phyloP scores from a whole-genome alignment of 1,284 basidiomycete species.

The Mycosarcoma mackinlayi region DNA sequence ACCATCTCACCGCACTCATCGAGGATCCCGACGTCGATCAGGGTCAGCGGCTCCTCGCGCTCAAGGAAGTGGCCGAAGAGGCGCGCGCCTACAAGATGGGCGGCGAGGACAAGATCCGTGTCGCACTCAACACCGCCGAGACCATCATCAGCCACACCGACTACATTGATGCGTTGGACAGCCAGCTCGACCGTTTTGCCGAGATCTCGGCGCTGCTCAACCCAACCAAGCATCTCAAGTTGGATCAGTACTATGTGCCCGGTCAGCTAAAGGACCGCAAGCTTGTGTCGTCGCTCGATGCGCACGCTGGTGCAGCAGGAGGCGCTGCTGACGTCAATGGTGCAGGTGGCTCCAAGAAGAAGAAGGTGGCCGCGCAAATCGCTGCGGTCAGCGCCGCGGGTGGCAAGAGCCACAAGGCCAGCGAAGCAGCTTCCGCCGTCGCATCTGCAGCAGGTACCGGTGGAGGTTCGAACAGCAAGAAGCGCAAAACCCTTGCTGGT shows the following conservation, averaged over 20 bases:
- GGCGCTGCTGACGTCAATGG: slow-evolving; percentile 21
- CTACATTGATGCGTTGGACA: slow-evolving; percentile 63
- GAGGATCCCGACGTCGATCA: slow-evolving; percentile 77
- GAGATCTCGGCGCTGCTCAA: slow-evolving; percentile 51
- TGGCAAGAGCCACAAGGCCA: slow-evolving; percentile 37
- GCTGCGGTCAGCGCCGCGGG: slow-evolving; percentile 22
- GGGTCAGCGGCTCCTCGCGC: slow-evolving; percentile 83
- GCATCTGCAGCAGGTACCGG: slow-evolving; percentile 17
- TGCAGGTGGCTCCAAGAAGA: slow-evolving; percentile 35
- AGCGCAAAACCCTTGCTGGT: slow-evolving; percentile 40
- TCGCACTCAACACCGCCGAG: slow-evolving; percentile 93
- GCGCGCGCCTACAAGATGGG: slow-evolving; percentile 90
- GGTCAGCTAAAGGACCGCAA: slow-evolving; percentile 53
- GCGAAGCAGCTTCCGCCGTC: slow-evolving; percentile 22
- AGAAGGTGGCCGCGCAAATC: slow-evolving; percentile 32
- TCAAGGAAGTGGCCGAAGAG: slow-evolving; percentile 93
- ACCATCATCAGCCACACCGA: slow-evolving; percentile 70
- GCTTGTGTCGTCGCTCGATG: slow-evolving; percentile 30
- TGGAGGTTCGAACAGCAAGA: slow-evolving; percentile 38
- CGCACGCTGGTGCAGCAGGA: slow-evolving; percentile 2
- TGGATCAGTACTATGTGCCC: slow-evolving; percentile 46
- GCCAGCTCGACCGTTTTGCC: slow-evolving; percentile 56
- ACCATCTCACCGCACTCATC: slow-evolving; percentile 55
- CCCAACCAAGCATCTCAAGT: slow-evolving; percentile 50
- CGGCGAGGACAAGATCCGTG: slow-evolving; percentile 98